These are phyloP conservation scores for Cystobasidium pallidum DNA, from an alignment of 1,284 basidiomycete species.

Conservation along the genomic window DNA sequence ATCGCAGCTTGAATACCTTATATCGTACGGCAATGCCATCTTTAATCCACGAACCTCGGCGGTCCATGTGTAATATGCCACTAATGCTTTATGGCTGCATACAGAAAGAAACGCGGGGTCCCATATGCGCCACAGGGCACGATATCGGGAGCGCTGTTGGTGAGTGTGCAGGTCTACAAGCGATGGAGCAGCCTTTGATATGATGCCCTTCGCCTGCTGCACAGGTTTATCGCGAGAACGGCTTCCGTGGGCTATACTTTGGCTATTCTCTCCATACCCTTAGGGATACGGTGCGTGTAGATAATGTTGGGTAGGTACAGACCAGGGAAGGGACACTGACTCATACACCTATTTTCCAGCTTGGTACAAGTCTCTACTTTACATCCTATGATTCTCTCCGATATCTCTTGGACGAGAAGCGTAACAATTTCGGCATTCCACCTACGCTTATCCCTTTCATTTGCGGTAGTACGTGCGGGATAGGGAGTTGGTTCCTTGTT, in stretches of 20 bases:
- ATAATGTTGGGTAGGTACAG: no score
- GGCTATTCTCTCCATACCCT: slow-evolving; percentile 71
- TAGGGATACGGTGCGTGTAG: slow-evolving; percentile 46
- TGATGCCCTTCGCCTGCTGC: neutral
- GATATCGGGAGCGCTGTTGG: slow-evolving; percentile 48
- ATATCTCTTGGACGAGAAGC: slow-evolving; percentile 69
- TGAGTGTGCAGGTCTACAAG: neutral
- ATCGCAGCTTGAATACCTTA: slow-evolving; percentile 85
- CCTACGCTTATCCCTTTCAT: slow-evolving; percentile 76
- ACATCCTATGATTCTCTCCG: slow-evolving; percentile 84
- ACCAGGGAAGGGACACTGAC: neutral
- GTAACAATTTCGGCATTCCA: slow-evolving; percentile 74
- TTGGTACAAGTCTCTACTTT: slow-evolving; percentile 82
- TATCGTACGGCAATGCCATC: no score
- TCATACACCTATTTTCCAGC: slow-evolving; percentile 34
- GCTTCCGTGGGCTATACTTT: slow-evolving; percentile 75
- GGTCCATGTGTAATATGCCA: no score
- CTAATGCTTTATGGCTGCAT: neutral
- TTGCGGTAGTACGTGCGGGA: slow-evolving; percentile 79
- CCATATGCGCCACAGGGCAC: slow-evolving; percentile 52
- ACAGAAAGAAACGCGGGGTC: slow-evolving; percentile 49
- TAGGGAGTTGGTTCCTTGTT: slow-evolving; percentile 63
- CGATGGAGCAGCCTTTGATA: neutral
- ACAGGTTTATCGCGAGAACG: slow-evolving; percentile 59
- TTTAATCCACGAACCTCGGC: no score